Evolutionary conservation across 176 grass and related monocot species (phyloP).

Genomic region (Zoysia pacifica): DNA sequence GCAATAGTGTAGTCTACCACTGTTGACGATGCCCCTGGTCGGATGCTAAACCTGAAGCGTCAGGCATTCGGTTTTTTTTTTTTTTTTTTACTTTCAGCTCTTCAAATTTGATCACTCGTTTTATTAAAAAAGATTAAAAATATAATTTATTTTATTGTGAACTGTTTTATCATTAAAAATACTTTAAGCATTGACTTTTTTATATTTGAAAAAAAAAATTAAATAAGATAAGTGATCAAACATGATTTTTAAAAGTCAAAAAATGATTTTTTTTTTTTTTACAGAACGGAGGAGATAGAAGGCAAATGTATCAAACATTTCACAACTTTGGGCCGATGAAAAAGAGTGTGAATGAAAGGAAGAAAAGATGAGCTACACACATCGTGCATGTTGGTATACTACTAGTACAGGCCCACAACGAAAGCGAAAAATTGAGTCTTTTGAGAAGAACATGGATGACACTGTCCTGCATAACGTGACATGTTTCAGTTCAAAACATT

Average conservation of each 20-base stretch:
- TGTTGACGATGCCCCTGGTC: constrained; percentile 32
- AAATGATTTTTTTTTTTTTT: too few species aligned
- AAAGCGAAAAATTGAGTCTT: constrained; percentile 31
- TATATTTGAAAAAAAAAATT: too few species aligned
- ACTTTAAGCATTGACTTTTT: too few species aligned
- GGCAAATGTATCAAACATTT: not conserved
- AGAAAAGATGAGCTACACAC: not conserved
- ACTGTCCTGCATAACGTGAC: constrained; percentile 18
- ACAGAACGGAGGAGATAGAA: too few species aligned
- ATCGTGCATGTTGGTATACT: not conserved
- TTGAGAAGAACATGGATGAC: constrained; percentile 17
- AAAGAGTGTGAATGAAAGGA: not conserved
- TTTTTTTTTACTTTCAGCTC: too few species aligned
- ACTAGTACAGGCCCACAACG: constrained; percentile 19
- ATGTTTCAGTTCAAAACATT: not conserved
- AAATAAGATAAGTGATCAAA: too few species aligned
- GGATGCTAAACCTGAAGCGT: constrained; percentile 10
- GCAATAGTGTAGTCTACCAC: not conserved
- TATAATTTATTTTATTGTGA: too few species aligned
- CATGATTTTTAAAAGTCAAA: too few species aligned
- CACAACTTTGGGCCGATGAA: not conserved
- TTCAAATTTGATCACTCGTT: too few species aligned
- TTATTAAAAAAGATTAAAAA: too few species aligned
- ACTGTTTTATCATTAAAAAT: too few species aligned
- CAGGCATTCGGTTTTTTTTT: too few species aligned